Conservation (phyloP, 768 basidiomycete species). For the Phylloporus arenicola region DNA sequence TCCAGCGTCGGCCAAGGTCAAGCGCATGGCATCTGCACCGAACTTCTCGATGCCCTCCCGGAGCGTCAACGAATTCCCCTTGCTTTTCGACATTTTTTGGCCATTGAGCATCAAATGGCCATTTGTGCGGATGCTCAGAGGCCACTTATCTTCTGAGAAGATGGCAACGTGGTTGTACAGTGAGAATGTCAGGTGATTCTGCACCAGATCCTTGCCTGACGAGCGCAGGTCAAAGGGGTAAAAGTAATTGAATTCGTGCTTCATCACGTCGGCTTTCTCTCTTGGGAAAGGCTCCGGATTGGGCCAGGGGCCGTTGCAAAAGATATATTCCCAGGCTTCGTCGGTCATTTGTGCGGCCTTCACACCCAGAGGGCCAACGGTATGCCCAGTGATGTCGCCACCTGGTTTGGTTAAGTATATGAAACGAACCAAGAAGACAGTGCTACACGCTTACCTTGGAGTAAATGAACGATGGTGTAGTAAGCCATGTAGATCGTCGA, state of each 20-base stretch:
- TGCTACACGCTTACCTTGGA: slow-evolving; percentile 65
- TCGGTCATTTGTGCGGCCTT: slow-evolving; percentile 92
- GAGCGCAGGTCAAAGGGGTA: slow-evolving; percentile 98
- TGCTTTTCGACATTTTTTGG: slow-evolving; percentile 98
- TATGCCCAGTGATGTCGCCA: slow-evolving; percentile 70
- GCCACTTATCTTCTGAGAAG: slow-evolving; percentile 85
- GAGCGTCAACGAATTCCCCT: slow-evolving; percentile 91
- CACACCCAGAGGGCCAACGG: slow-evolving; percentile 78
- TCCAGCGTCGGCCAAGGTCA: slow-evolving; percentile 92
- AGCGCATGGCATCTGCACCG: slow-evolving; percentile 90
- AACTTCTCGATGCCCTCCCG: slow-evolving; percentile 88
- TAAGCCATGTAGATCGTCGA: slow-evolving; percentile 99
- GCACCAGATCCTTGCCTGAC: slow-evolving; percentile 95
- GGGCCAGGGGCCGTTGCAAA: slow-evolving; percentile 76
- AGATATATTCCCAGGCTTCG: slow-evolving; percentile 95
- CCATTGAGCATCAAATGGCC: slow-evolving; percentile 97
- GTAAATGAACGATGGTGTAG: slow-evolving; percentile 87
- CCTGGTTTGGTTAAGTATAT: slow-evolving; percentile 33
- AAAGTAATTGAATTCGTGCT: slow-evolving; percentile 92
- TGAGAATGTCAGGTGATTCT: slow-evolving; percentile 91
- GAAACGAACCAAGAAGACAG: neutral
- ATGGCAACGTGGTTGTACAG: slow-evolving; percentile 94
- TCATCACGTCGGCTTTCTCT: slow-evolving; percentile 79
- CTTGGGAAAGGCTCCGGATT: slow-evolving; percentile 54
- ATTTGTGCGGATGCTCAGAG: slow-evolving; percentile 87